These are phyloP conservation scores for Chaetomium sp. DNA, from an alignment of 2,329 filamentous ascomycete species.

Conservation along the genomic window DNA sequence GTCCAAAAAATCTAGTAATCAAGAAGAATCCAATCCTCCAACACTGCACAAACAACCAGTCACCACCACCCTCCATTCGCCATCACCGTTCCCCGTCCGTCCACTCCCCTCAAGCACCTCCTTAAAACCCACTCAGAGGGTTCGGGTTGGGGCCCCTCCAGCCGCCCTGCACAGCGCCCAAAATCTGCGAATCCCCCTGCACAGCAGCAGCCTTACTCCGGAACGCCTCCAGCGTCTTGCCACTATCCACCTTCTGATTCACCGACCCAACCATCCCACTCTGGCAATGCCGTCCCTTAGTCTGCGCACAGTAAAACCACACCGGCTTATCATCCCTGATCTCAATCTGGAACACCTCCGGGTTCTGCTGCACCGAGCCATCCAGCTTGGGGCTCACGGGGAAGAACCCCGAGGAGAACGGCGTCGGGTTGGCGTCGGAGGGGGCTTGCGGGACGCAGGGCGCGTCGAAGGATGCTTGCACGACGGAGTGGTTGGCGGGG, in stretches of 20 bases:
- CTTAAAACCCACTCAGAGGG: constrained; percentile 29
- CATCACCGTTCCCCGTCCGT: no score
- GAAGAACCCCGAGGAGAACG: constrained; percentile 43
- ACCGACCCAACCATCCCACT: constrained; percentile 43
- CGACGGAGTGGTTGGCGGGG: constrained; percentile 44
- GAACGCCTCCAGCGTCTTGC: constrained; percentile 34
- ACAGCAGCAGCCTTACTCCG: constrained; percentile 32
- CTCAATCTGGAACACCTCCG: constrained; percentile 39
- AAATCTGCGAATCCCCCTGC: constrained; percentile 26
- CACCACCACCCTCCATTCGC: no score
- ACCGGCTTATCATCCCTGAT: constrained; percentile 38
- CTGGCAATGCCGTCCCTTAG: constrained; percentile 39
- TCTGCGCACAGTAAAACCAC: constrained; percentile 42
- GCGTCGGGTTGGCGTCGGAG: constrained; percentile 17
- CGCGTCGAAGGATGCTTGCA: constrained; percentile 25
- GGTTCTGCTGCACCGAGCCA: constrained; percentile 26
- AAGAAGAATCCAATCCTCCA: no score
- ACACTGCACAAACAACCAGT: no score
- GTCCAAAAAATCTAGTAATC: no score
- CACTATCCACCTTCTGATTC: constrained; percentile 40
- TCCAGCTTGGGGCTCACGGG: constrained; percentile 20
- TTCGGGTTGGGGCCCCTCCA: constrained; percentile 36
- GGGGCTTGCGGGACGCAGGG: constrained; percentile 35
- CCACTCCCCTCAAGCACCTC: background rate
- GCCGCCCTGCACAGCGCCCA: constrained; percentile 31